Evolutionary conservation across 164 flowering plant genomes (phyloP), one percentile per base, ranked within the genome.

Genomic region (Umbilicus rupestris): DNA sequence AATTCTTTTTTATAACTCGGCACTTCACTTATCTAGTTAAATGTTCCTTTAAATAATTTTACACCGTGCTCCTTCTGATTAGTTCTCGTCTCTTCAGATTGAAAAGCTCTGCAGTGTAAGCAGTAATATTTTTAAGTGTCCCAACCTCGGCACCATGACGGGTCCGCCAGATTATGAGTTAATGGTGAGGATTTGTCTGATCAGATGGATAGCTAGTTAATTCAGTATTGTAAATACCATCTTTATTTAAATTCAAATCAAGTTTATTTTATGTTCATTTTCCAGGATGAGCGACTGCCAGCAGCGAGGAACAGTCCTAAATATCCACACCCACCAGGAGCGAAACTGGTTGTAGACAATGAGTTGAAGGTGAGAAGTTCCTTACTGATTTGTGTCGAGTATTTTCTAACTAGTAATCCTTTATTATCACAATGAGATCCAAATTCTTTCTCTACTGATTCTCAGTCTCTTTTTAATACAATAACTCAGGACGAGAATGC

Each of bases 401-500:
- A 84, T 49, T 68, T 82, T 71, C 84, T 83, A 66, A 76, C 85
- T 42, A 81, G 85, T 72, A 41, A 41, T 41, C 44, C 4, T 35
- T 35, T 35, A 35, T 35, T 35, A 35, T 35, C 37, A 7, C 37
- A 35, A 35, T 0, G 37, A 35, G 37, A 35, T 35, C 4, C 37
- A 35, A 7, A 35, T 35, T 3, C 37, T 7, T 35, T 7, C 37
- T 35, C 37, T 35, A 35, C 4, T 3, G 7, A 35, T 35, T 35
- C 1, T 3, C 37, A n/a, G n/a, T 35, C 37, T 0, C 7, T 35
- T 35, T 35, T 35, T 7, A 35, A 35, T 35, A 35, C 37, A 35
- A 35, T 35, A 35, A 35, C 7, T 3, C 7, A 35, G 37, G 37
- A 35, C 37, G 7, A 35, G 7, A 35, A 35, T 3, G 37, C 37